phyloP scores from a whole-genome alignment of 2,329 filamentous ascomycete genomes.

The Colletotrichum cereale region DNA sequence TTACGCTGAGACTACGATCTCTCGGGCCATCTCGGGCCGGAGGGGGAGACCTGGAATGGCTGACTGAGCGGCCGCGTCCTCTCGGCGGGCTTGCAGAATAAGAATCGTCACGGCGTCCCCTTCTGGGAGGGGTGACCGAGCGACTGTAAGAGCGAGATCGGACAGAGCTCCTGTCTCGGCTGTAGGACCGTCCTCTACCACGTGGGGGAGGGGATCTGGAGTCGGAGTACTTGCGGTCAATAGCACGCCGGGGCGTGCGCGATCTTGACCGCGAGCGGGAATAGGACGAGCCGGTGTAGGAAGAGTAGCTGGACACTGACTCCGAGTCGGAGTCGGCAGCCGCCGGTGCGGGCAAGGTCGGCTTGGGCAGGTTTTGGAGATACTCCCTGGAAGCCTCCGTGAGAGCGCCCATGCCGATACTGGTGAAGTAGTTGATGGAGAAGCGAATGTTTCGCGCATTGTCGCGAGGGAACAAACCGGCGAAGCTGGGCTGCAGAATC shows the following conservation, averaged over 20 bases:
- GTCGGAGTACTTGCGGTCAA: constrained; percentile 53
- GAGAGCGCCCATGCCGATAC: constrained; percentile 93
- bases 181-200: constrained; percentile 48
- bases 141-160: constrained; percentile 52
- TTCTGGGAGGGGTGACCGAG: constrained; percentile 39
- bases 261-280: constrained; percentile 65
- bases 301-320: constrained; percentile 83
- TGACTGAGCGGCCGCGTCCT: constrained; percentile 43
- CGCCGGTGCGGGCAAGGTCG: constrained; percentile 77
- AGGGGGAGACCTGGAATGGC: constrained; percentile 47
- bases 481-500: constrained; percentile 80
- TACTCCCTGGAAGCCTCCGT: constrained; percentile 96
- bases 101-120: constrained; percentile 41
- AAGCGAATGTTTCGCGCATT: constrained; percentile 92
- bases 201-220: constrained; percentile 49
- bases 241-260: constrained; percentile 52
- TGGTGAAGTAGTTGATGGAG: constrained; percentile 99
- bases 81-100: constrained; percentile 50
- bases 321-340: constrained; percentile 74
- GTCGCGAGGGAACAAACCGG: constrained; percentile 90
- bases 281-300: constrained; percentile 74
- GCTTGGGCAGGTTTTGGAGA: constrained; percentile 90
- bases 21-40: constrained; percentile 45
- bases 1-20: constrained; percentile 36
- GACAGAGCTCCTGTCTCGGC: constrained; percentile 50